phyloP scores from a whole-genome alignment of 2,329 filamentous ascomycete genomes.

The Apiospora rasikravindrae region DNA sequence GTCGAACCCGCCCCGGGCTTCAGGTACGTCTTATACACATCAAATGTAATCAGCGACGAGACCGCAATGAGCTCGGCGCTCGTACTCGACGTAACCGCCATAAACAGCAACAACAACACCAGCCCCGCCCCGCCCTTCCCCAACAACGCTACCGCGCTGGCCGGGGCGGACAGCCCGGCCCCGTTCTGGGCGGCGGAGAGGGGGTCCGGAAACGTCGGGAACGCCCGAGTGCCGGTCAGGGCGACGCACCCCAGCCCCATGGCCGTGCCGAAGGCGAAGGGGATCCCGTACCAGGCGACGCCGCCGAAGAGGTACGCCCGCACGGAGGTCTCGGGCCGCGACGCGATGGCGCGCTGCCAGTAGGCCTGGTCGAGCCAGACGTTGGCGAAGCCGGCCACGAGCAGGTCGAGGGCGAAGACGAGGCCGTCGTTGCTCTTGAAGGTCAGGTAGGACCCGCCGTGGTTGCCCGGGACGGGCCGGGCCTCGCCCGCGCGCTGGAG shows the following conservation, averaged over 20 bases:
- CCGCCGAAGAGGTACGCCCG: slow-evolving; percentile 49
- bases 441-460: slow-evolving; percentile 44
- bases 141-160: slow-evolving; percentile 41
- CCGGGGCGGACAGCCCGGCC: slow-evolving; percentile 39
- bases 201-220: slow-evolving; percentile 40
- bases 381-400: slow-evolving; percentile 43
- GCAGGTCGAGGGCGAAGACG: slow-evolving; percentile 44
- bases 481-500: slow-evolving; percentile 38
- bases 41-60: slow-evolving; percentile 44
- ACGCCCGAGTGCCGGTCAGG: slow-evolving; percentile 31
- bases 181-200: slow-evolving; percentile 37
- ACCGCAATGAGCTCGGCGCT: slow-evolving; percentile 50
- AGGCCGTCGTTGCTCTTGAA: slow-evolving; percentile 43
- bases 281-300: slow-evolving; percentile 45
- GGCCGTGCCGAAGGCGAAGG: slow-evolving; percentile 42
- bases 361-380: slow-evolving; percentile 50
- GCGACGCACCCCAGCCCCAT: slow-evolving; percentile 43
- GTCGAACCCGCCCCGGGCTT: slow-evolving; percentile 38
- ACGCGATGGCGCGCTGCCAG: slow-evolving; percentile 51
- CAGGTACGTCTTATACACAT: slow-evolving; percentile 46
- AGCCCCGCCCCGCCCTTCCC: slow-evolving; percentile 42
- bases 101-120: slow-evolving; percentile 49
- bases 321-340: slow-evolving; percentile 45
- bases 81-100: slow-evolving; percentile 51
- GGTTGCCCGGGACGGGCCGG: slow-evolving; percentile 41